A percentile compares a stretch with the other conserved stretches of the same genome.
These are phyloP conservation scores for Sextonia rubra DNA, from an alignment of 164 flowering plant species.

Conservation along the genomic window DNA sequence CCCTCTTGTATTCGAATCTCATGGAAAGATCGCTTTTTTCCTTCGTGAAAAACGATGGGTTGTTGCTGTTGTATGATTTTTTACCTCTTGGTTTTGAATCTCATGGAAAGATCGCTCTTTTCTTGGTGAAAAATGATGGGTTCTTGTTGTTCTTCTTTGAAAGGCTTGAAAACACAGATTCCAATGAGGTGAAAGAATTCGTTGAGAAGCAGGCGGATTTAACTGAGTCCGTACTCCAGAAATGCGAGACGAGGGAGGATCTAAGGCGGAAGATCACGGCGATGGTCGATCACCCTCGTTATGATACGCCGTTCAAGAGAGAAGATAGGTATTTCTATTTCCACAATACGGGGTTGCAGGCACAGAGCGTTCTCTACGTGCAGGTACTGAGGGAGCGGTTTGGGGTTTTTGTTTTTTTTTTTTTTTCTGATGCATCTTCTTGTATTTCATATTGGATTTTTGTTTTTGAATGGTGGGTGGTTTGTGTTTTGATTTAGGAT, in stretches of 20 bases:
- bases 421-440: too few relatives aligned
- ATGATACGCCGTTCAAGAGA: slow-evolving; percentile 58
- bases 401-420: too few relatives aligned
- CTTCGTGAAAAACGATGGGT: too few relatives aligned
- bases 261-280: slow-evolving; percentile 58
- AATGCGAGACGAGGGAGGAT: slow-evolving; percentile 71
- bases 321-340: slow-evolving; percentile 86
- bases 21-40: too few relatives aligned
- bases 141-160: not conserved
- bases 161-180: slow-evolving; percentile 96
- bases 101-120: not conserved
- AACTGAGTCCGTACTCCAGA: slow-evolving; percentile 55
- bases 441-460: not conserved
- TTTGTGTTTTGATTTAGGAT: slow-evolving; percentile 39
- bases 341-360: slow-evolving; percentile 91
- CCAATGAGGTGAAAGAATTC: slow-evolving; percentile 84
- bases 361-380: slow-evolving; percentile 84
- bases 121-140: not conserved
- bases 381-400: slow-evolving; percentile 45
- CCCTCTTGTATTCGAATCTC: too few relatives aligned
- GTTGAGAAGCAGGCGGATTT: slow-evolving; percentile 74
- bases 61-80: too few relatives aligned
- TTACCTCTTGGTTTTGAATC: not conserved
- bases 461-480: not conserved
- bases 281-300: slow-evolving; percentile 76